phyloP scores from a whole-genome alignment of 495 filamentous ascomycete species.

The Oleoguttula mirabilis region DNA sequence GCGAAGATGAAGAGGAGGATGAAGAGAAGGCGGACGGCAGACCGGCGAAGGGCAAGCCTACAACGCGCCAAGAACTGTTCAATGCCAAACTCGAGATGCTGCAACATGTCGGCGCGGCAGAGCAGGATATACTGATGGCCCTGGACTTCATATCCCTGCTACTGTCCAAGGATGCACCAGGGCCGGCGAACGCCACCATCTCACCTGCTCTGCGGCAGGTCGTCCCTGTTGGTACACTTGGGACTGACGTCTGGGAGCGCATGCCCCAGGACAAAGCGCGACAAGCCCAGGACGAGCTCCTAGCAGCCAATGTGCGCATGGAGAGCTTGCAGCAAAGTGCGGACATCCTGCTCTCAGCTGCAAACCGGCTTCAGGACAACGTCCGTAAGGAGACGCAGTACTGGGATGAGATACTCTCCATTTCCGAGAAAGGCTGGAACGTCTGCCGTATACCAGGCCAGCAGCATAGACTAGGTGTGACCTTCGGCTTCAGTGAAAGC shows the following conservation, averaged over 20 bases:
- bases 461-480: constrained; percentile 63
- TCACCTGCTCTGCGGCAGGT: constrained; percentile 53
- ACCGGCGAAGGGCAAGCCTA: constrained; percentile 1
- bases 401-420: constrained; percentile 72
- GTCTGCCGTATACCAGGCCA: constrained; percentile 55
- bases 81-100: constrained; percentile 19
- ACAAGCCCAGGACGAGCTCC: constrained; percentile 42
- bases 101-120: constrained; percentile 32
- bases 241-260: constrained; percentile 51
- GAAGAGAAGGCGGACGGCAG: constrained; percentile 5
- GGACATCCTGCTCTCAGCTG: constrained; percentile 60
- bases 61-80: constrained; percentile 13
- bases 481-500: constrained; percentile 76
- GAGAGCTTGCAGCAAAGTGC: constrained; percentile 63
- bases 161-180: constrained; percentile 62
- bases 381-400: constrained; percentile 68
- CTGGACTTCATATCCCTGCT: constrained; percentile 80
- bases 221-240: constrained; percentile 63
- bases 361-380: constrained; percentile 59
- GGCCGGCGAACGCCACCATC: constrained; percentile 56
- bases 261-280: constrained; percentile 33
- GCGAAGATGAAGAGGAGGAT: constrained; percentile 12
- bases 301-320: constrained; percentile 68
- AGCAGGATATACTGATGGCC: constrained; percentile 51
- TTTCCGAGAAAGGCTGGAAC: constrained; percentile 77